Base-by-base conservation (phyloP, 805 yeast genomes). In the Barnettozyma pratensis region DNA sequence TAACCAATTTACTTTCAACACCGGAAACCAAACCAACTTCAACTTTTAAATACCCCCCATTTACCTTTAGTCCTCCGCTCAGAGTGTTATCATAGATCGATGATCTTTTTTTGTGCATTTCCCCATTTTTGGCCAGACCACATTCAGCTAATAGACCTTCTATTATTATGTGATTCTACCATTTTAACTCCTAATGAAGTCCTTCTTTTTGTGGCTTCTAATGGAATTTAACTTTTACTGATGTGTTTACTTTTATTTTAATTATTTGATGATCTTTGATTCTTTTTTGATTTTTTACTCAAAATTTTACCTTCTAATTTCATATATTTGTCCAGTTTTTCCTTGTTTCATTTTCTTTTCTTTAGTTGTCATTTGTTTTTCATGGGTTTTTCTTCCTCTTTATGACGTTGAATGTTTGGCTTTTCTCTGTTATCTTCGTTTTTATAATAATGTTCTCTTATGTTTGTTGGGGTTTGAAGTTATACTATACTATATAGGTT, bases 1-100 rank as follows among this genome's bases (percentile, higher is more conserved):
- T 39, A 89, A 86, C 59, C 83, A 92, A 43, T 94, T 86, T 68
- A 89, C 90, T 2, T 94, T 94, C 68, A 96, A 96, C 53, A 80
- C 87, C 55, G 77, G 76, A 46, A 72, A 75, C 54, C 84, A 80
- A 64, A 48, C 57, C 37, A 56, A 55, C 34, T 61, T 61, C 47
- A 43, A 56, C 32, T 61, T 61, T 42, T 61, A 41, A 55, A 30
- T 34, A 42, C 34, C 41, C 40, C 32, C 41, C 31, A 29, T 29
- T 12, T 28, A 7, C 30, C 7, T 19, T 29, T 4, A 4, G 5
- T 10, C 38, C 14, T 8, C 25, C 19, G 9, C 19, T n/a, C 35
- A 28, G n/a, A 14, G 41, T 25, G 12, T 38, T 38, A 26, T 3
- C 19, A 7, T 14, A 36, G 25, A 36, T 36, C 38, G 31, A 12